Percentiles rank a stretch among this genome's conserved stretches.
Evolutionary conservation across 805 yeast genomes (phyloP).

Genomic region (Kregervanrija fluxuum): DNA sequence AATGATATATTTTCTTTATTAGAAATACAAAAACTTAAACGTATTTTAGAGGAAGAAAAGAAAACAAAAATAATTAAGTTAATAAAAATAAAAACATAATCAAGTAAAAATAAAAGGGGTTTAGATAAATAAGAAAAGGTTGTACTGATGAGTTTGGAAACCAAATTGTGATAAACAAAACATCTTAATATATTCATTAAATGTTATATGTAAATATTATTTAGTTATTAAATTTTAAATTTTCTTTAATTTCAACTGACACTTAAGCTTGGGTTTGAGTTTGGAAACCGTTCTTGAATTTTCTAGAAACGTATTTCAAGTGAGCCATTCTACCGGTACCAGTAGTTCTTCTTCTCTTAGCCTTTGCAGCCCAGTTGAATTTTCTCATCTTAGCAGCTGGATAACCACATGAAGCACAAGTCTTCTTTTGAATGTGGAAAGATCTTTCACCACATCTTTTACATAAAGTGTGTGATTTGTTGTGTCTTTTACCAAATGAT

Average conservation of each 20-base stretch:
- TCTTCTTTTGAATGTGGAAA: conserved; percentile 98
- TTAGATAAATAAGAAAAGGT: no score
- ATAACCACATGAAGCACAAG: conserved; percentile 98
- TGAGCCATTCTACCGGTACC: conserved; percentile 99
- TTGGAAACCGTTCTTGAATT: conserved; percentile 99
- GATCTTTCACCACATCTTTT: conserved; percentile 99
- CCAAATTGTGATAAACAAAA: background rate
- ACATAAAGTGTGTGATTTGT: conserved; percentile 99
- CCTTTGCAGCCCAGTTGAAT: conserved; percentile 99
- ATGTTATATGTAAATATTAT: background rate
- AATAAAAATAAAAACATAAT: background rate
- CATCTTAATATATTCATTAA: background rate
- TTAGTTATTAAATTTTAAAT: conserved; percentile 9
- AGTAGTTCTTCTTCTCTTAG: conserved; percentile 99
- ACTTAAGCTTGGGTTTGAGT: conserved; percentile 31
- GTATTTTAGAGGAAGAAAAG: background rate
- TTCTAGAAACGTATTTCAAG: conserved; percentile 95
- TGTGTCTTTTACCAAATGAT: conserved; percentile 99
- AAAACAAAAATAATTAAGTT: background rate
- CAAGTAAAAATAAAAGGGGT: background rate
- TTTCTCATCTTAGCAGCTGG: conserved; percentile 99
- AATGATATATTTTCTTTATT: background rate
- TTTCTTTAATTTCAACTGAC: background rate
- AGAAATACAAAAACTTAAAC: background rate
- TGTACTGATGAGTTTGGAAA: background rate